Evolutionary conservation across 176 grass and related monocot genomes (phyloP).

Genomic region (Neostapfia colusana): DNA sequence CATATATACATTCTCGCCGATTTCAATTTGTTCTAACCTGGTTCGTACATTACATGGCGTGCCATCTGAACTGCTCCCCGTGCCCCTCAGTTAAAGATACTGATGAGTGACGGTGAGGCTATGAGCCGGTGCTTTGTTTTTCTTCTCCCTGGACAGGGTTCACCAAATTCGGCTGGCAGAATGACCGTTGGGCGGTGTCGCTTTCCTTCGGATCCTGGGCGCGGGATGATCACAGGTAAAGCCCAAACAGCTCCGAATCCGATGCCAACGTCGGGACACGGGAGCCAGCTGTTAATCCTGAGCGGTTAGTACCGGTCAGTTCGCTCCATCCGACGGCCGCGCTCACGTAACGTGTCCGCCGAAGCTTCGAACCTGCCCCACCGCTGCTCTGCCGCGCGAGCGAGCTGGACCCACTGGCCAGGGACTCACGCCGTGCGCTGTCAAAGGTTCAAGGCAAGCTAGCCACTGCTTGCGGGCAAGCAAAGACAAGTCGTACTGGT

Average conservation of each 20-base stretch:
- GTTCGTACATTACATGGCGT: background rate
- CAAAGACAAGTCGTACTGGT: background rate
- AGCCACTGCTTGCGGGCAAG: background rate
- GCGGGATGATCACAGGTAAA: background rate
- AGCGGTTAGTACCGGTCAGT: background rate
- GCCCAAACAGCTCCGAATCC: conserved; percentile 6
- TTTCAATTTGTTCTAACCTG: background rate
- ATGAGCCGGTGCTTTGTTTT: background rate
- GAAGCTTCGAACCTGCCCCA: conserved; percentile 19
- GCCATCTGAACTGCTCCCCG: background rate
- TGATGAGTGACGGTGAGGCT: too few species aligned
- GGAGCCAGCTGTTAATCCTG: background rate
- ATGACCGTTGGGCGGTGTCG: conserved; percentile 1
- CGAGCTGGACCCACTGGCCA: background rate
- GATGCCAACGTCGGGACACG: background rate
- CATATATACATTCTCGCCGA: background rate
- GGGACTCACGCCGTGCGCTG: background rate
- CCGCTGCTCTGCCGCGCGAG: background rate
- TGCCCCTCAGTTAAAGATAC: too few species aligned
- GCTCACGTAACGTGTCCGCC: background rate
- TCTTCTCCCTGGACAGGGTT: background rate
- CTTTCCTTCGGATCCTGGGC: background rate
- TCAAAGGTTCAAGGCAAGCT: background rate
- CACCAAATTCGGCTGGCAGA: background rate
- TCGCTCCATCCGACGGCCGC: background rate